Base-by-base conservation (phyloP, 352 stramenopile genomes). In the Globisporangium emineosum region DNA sequence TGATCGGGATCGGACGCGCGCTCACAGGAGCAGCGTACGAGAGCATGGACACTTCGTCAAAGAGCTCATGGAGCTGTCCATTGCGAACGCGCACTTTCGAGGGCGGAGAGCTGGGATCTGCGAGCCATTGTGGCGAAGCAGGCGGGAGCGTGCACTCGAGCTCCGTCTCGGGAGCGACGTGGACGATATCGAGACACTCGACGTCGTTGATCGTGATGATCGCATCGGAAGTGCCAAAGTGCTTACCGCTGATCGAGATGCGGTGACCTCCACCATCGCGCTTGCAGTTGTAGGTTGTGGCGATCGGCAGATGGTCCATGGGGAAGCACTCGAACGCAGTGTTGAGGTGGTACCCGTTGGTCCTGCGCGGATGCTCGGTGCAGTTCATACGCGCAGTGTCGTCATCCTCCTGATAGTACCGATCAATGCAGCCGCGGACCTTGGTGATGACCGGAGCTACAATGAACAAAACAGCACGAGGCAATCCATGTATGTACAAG, bases 91-190 rank as follows among this genome's bases (percentile, higher is more conserved):
- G 71, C 13, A 95, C 86, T 12, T 69, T 49, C 7, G 78, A 91
- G 15, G 82, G 72, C 12, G 80, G 75, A 51, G 76, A 82, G 13
- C 21, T 67, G 32, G 78, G 78, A 32, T 65, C 71, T 0, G 61
- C 49, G 3, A 77, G 35, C 70, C 70, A 85, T 2, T 64, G 55
- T 0, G 54, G 15, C 1, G 73, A 54, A 19, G 67, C 73, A 15
- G 88, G 45, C n/a, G 90, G 89, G 6, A 97, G 65, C 15, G 72
- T 88, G 61, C 91, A 97, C 54, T 86, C 66, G 2, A 98, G 53
- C 57, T 94, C 70, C 30, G 78, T 69, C 57, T 91, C 85, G 2
- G 73, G 72, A 9, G 81, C 57, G 7, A 71, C 45, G 66, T 92
- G 81, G 4, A 86, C 71, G 43, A 87, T 65, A 30, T 95, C 72